Conservation (phyloP, 495 filamentous ascomycete species). For the Aspergillus funiculosus region DNA sequence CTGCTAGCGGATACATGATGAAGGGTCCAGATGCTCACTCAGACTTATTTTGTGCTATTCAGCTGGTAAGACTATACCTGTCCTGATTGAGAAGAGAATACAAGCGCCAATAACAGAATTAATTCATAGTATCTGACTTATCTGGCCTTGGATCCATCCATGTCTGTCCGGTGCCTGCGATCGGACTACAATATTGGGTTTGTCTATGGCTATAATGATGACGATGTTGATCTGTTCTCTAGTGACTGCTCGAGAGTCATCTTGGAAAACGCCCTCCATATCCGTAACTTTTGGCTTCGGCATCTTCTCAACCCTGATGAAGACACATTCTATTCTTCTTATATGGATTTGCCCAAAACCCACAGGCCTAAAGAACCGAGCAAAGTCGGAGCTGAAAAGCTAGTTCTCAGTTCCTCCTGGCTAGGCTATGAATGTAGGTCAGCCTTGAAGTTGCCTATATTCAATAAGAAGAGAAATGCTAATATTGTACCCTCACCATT, state of each 20-base stretch:
- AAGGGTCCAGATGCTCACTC: constrained; percentile 10
- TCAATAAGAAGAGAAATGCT: background rate
- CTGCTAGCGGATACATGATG: constrained; percentile 12
- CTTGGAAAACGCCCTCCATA: constrained; percentile 24
- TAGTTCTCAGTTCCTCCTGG: constrained; percentile 23
- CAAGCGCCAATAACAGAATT: background rate
- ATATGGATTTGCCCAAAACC: constrained; percentile 10
- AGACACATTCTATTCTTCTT: constrained; percentile 24
- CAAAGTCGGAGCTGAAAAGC: background rate
- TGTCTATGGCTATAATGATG: constrained; percentile 22
- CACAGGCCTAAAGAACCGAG: constrained; percentile 20
- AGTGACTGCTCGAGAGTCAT: background rate
- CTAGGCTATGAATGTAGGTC: constrained; percentile 36
- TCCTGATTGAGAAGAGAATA: background rate
- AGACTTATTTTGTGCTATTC: constrained; percentile 26
- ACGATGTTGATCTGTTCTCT: constrained; percentile 11
- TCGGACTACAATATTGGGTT: constrained; percentile 28
- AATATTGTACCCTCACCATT: background rate
- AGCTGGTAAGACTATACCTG: constrained; percentile 29
- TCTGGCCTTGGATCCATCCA: constrained; percentile 22
- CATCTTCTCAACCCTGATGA: constrained; percentile 28
- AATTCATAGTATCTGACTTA: constrained; percentile 27
- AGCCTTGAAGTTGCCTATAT: background rate
- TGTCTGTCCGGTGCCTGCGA: constrained; percentile 24
- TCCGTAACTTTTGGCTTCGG: constrained; percentile 37